Base-by-base conservation (phyloP, 2,329 filamentous ascomycete species). In the Calcarisporium arbuscula region DNA sequence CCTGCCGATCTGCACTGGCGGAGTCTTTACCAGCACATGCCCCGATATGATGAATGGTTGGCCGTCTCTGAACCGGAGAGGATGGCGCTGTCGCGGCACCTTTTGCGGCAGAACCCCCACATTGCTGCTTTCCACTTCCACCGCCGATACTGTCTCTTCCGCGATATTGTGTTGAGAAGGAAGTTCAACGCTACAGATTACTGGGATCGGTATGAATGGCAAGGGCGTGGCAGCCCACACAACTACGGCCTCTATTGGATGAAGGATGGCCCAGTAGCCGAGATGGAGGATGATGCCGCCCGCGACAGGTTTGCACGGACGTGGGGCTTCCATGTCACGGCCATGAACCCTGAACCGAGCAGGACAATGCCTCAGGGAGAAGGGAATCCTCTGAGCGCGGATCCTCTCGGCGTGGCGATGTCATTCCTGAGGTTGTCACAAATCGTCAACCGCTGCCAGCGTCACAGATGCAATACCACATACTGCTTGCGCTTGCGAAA, bases 351-450 rank as follows among this genome's bases (percentile, higher is more conserved):
- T n/a, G n/a, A n/a, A n/a, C n/a, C n/a, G n/a, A n/a, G n/a, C n/a
- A n/a, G n/a, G n/a, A n/a, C 50, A 2, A 58, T 60, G 9, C 47
- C 43, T 8, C 41, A 32, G 7, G n/a, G n/a, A n/a, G 30, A 32
- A 14, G 30, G 19, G 14, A 23, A 32, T 23, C 18, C 30, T 5
- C 28, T 36, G 27, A 30, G 32, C 22, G 32, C 28, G 16, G 32
- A 32, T 32, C 21, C 34, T 6, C 34, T 32, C n/a, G 21, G 28
- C 29, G 17, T 28, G 16, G 29, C 31, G 16, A 32, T 32, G 29
- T 32, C 34, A 28, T 36, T 36, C 29, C 34, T 32, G 34, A 21
- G 29, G 28, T 23, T 36, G 16, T 32, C 34, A 19, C 28, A 32
- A 32, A 32, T 36, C 16, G 28, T 36, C 28, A 36, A 36, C 34